Percentiles rank a stretch among this genome's conserved stretches.
Conservation (phyloP, 2,329 filamentous ascomycete genomes). For the Geoglossum cookeanum region DNA sequence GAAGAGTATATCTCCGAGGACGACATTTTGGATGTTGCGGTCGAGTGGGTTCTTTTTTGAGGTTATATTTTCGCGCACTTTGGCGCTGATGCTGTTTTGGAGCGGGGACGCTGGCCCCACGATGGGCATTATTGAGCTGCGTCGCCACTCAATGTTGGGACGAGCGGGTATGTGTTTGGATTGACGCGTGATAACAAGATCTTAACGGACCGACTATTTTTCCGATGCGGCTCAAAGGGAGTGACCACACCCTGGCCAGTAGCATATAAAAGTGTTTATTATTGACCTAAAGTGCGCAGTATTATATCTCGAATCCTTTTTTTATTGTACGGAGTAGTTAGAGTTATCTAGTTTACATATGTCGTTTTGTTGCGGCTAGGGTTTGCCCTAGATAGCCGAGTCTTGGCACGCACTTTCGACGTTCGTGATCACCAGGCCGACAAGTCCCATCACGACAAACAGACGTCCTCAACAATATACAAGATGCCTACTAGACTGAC, state of each 20-base stretch:
- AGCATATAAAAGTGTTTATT: background rate
- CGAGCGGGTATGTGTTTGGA: background rate
- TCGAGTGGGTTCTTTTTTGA: slow-evolving; percentile 25
- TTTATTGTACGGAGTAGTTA: too few relatives aligned
- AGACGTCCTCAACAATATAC: slow-evolving; percentile 18
- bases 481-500: slow-evolving; percentile 56
- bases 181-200: background rate
- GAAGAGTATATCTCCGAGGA: slow-evolving; percentile 68
- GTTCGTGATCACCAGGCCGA: background rate
- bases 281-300: background rate
- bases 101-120: background rate
- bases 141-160: background rate
- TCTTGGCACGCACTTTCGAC: background rate
- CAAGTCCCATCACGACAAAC: background rate
- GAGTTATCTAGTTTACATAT: background rate
- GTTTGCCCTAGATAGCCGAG: background rate
- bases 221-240: background rate
- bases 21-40: slow-evolving; percentile 71
- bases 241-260: background rate
- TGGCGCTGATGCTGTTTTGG: background rate
- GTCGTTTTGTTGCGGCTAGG: background rate
- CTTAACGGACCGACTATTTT: background rate
- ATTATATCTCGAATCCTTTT: background rate
- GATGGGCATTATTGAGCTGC: background rate
- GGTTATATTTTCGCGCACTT: background rate